Evolutionary conservation across 495 filamentous ascomycete genomes (phyloP).

Genomic region (Hyaloscypha hepaticicola): DNA sequence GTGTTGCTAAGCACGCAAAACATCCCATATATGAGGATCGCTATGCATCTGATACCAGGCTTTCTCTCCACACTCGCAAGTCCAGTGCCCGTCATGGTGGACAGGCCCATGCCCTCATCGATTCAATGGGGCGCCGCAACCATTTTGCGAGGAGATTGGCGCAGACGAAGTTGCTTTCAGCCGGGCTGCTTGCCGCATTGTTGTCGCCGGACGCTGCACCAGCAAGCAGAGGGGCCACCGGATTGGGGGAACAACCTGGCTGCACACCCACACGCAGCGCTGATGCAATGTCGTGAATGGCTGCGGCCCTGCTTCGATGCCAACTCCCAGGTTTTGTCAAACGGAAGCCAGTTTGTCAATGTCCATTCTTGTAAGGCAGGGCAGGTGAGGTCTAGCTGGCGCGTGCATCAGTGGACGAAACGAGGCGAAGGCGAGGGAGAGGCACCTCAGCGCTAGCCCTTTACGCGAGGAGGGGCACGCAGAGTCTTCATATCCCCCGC

Average conservation of each 20-base stretch:
- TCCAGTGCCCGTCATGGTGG: constrained; percentile 3
- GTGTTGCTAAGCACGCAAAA: not conserved
- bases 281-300: constrained; percentile 6
- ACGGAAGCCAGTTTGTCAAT: not conserved
- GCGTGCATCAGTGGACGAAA: not conserved
- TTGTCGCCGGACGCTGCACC: constrained; percentile 11
- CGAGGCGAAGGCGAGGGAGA: not conserved
- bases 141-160: not conserved
- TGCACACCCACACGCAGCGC: constrained; percentile 8
- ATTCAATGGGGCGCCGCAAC: constrained; percentile 12
- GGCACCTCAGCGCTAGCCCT: not conserved
- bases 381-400: not conserved
- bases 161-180: constrained; percentile 18
- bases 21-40: constrained; percentile 6
- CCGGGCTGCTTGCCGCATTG: constrained; percentile 27
- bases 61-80: constrained; percentile 7
- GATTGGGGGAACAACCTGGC: constrained; percentile 25
- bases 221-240: not conserved
- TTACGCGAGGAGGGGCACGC: constrained; percentile 26
- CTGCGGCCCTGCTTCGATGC: not conserved
- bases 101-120: constrained; percentile 4
- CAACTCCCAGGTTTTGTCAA: constrained; percentile 12
- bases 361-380: not conserved
- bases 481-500: constrained; percentile 31
- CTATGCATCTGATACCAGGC: constrained; percentile 18